Percentiles rank a stretch among this genome's conserved stretches.
phyloP scores from a whole-genome alignment of 2,329 filamentous ascomycete species.

The Chaetomiaceae sp. region DNA sequence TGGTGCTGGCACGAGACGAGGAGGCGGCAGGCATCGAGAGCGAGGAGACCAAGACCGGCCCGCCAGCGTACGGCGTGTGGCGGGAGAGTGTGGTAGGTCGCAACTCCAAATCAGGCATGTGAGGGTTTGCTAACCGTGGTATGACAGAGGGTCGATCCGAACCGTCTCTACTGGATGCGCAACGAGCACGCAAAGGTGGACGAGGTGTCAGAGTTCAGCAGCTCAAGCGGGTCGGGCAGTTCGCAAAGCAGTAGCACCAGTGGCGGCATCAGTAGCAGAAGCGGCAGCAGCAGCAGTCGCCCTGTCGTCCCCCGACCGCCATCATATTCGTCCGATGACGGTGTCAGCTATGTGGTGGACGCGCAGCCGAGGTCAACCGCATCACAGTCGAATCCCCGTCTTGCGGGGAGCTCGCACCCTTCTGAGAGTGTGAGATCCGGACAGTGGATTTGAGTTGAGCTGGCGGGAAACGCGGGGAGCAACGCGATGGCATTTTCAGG shows the following conservation, averaged over 20 bases:
- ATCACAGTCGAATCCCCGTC: conserved; percentile 37
- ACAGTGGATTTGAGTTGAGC: conserved; percentile 4
- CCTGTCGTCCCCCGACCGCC: conserved; percentile 52
- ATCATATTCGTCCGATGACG: conserved; percentile 72
- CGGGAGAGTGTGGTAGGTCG: conserved; percentile 70
- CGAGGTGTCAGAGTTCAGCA: conserved; percentile 23
- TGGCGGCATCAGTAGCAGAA: too few species aligned
- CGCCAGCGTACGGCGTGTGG: conserved; percentile 84
- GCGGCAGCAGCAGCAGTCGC: conserved; percentile 3
- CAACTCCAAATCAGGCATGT: not conserved
- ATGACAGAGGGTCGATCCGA: conserved; percentile 66
- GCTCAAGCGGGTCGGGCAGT: conserved; percentile 23
- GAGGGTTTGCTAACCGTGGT: not conserved
- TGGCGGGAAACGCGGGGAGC: not conserved
- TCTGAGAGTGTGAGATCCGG: conserved; percentile 38
- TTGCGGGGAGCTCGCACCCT: conserved; percentile 41
- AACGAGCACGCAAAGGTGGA: conserved; percentile 40
- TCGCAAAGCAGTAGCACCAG: too few species aligned
- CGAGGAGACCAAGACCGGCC: conserved; percentile 54
- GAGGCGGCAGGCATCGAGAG: conserved; percentile 56
- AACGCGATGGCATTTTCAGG: not conserved
- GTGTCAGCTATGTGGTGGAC: conserved; percentile 66
- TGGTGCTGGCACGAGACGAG: conserved; percentile 70
- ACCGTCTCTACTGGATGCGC: conserved; percentile 75
- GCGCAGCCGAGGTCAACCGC: conserved; percentile 56